Evolutionary conservation across 2,329 filamentous ascomycete species (phyloP).

Genomic region (Dactylonectria estremocensis): DNA sequence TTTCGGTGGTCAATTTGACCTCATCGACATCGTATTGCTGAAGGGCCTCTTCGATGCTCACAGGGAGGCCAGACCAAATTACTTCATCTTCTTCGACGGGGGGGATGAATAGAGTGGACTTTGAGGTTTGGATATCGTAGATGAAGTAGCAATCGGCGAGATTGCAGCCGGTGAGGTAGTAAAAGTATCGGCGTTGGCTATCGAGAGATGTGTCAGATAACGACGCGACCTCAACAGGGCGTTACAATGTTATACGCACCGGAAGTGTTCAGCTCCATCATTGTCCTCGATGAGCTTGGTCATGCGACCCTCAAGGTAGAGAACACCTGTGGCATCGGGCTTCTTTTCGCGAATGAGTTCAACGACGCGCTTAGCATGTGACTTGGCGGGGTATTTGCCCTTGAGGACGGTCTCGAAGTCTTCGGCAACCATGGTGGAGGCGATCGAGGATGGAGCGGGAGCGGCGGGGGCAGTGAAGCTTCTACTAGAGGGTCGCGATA

Average conservation of each 20-base stretch:
- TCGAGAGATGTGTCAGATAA: constrained; percentile 4
- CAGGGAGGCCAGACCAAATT: constrained; percentile 92
- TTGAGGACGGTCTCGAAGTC: constrained; percentile 68
- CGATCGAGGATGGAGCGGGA: neutral
- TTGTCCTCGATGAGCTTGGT: constrained; percentile 90
- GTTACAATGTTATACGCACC: constrained; percentile 62
- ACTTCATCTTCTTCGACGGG: constrained; percentile 90
- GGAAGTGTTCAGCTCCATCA: constrained; percentile 85
- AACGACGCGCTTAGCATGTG: constrained; percentile 87
- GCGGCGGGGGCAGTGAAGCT: constrained; percentile 13
- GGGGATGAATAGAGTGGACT: constrained; percentile 91
- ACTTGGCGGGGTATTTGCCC: constrained; percentile 86
- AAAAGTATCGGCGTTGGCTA: constrained; percentile 93
- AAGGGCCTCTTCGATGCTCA: constrained; percentile 82
- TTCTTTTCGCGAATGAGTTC: constrained; percentile 80
- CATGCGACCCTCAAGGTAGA: constrained; percentile 91
- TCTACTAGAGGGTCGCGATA: constrained; percentile 7
- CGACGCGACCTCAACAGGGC: too few relatives aligned
- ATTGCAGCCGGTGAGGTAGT: constrained; percentile 90
- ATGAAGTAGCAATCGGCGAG: constrained; percentile 85
- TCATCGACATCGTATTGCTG: constrained; percentile 86
- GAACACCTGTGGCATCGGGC: constrained; percentile 75
- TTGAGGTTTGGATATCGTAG: constrained; percentile 82
- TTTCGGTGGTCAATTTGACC: constrained; percentile 79
- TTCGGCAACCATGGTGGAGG: constrained; percentile 54